Percentiles rank a stretch among this genome's conserved stretches.
Evolutionary conservation across 495 filamentous ascomycete species (phyloP).

Genomic region (Aspergillus saccharolyticus): DNA sequence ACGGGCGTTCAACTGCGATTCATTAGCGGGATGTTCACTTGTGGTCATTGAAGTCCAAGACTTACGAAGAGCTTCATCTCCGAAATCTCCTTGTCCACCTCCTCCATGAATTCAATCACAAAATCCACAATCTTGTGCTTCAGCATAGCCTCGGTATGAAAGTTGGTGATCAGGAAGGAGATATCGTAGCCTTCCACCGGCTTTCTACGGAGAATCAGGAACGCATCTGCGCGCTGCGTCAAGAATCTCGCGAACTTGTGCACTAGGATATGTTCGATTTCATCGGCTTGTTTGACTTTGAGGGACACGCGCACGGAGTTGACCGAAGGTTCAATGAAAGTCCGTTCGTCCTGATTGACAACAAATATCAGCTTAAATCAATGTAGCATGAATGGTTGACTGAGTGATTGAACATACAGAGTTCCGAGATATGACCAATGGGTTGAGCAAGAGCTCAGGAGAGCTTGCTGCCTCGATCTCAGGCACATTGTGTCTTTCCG

Average conservation of each 20-base stretch:
- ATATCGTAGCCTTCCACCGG: conserved; percentile 97
- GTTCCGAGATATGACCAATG: conserved; percentile 80
- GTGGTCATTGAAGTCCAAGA: conserved; percentile 18
- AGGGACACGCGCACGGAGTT: conserved; percentile 95
- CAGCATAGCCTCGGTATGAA: conserved; percentile 95
- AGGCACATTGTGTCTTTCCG: conserved; percentile 95
- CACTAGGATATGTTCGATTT: conserved; percentile 94
- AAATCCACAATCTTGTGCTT: conserved; percentile 99
- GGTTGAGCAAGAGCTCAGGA: conserved; percentile 92
- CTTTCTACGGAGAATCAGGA: conserved; percentile 94
- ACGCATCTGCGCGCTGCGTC: conserved; percentile 92
- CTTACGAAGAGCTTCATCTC: conserved; percentile 99
- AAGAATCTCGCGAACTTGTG: conserved; percentile 97
- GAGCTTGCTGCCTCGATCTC: conserved; percentile 91
- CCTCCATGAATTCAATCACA: conserved; percentile 98
- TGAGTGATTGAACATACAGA: not conserved
- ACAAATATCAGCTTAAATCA: not conserved
- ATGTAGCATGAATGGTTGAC: not conserved
- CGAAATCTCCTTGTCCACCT: conserved; percentile 98
- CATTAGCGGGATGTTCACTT: conserved; percentile 17
- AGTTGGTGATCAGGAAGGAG: conserved; percentile 96
- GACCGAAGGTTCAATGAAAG: conserved; percentile 84
- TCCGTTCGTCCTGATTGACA: conserved; percentile 72
- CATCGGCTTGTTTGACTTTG: conserved; percentile 98
- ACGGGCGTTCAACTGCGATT: conserved; percentile 79